Conservation (phyloP, 352 stramenopile genomes). For the Phytophthora litchii region DNA sequence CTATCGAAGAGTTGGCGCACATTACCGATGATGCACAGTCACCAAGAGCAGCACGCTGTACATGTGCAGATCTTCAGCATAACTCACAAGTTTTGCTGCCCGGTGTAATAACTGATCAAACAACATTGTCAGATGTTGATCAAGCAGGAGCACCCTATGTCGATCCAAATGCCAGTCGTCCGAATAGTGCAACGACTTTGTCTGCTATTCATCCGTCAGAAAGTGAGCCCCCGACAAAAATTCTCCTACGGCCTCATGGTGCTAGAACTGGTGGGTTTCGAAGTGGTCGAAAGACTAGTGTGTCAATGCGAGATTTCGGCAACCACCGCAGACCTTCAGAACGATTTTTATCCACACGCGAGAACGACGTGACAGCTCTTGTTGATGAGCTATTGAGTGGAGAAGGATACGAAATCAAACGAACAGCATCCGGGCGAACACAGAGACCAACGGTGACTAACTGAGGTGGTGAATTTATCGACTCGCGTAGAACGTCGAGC, state of each 20-base stretch:
- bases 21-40: neutral
- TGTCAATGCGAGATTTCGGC: conserved; percentile 19
- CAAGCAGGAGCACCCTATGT: neutral
- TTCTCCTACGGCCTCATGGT: conserved; percentile 3
- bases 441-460: conserved; percentile 26
- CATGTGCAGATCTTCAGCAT: neutral
- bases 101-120: conserved; percentile 3
- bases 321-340: conserved; percentile 19
- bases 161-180: conserved; percentile 1
- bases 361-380: conserved; percentile 41
- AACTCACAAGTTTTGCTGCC: conserved; percentile 1
- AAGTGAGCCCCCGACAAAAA: neutral
- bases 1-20: conserved; percentile 13
- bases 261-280: conserved; percentile 6
- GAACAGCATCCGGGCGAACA: conserved; percentile 20
- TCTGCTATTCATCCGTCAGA: conserved; percentile 24
- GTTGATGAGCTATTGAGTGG: conserved; percentile 56
- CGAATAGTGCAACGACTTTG: conserved; percentile 29
- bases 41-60: conserved; percentile 4
- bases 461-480: conserved; percentile 5
- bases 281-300: conserved; percentile 2
- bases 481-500: no score
- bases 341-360: conserved; percentile 16
- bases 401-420: conserved; percentile 53
- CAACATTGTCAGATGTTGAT: neutral